Evolutionary conservation across 768 basidiomycete genomes (phyloP).

Genomic region (Lentinula lateritia): DNA sequence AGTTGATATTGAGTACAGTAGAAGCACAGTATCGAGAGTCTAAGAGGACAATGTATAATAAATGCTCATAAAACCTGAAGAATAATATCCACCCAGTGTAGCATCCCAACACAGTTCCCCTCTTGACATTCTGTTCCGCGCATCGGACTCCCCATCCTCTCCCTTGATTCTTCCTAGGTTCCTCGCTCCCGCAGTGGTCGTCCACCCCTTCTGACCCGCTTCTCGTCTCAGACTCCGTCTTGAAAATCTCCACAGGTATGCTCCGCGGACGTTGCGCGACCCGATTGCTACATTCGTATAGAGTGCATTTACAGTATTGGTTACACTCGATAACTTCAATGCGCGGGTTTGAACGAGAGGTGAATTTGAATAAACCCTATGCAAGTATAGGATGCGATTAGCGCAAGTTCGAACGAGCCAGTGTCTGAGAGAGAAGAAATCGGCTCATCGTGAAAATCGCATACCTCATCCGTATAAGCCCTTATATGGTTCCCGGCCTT

Average conservation of each 20-base stretch:
- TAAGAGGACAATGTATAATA: too few relatives aligned
- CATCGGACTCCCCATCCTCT: conserved; percentile 57
- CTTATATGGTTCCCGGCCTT: conserved; percentile 20
- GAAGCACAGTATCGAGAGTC: neutral
- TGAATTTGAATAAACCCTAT: conserved; percentile 48
- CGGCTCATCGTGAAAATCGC: neutral
- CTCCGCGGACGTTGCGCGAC: conserved; percentile 56
- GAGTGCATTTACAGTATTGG: conserved; percentile 12
- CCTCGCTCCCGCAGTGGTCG: neutral
- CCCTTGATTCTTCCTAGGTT: neutral
- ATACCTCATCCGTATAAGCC: conserved; percentile 41
- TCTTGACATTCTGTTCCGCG: conserved; percentile 29
- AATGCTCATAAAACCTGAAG: conserved; percentile 36
- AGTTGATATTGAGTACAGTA: neutral
- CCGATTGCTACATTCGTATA: conserved; percentile 45
- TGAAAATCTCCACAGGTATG: conserved; percentile 60
- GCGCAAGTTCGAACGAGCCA: neutral
- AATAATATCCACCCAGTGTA: conserved; percentile 54
- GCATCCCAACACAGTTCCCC: conserved; percentile 59
- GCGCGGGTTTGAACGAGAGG: conserved; percentile 22
- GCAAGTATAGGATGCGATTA: neutral
- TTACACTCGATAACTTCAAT: conserved; percentile 65
- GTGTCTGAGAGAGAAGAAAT: neutral
- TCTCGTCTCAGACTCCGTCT: conserved; percentile 34
- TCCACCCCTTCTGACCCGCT: neutral